Percentiles rank a stretch among this genome's conserved stretches.
Evolutionary conservation across 768 basidiomycete species (phyloP).

Genomic region (Porphyrellus cyaneotinctus): DNA sequence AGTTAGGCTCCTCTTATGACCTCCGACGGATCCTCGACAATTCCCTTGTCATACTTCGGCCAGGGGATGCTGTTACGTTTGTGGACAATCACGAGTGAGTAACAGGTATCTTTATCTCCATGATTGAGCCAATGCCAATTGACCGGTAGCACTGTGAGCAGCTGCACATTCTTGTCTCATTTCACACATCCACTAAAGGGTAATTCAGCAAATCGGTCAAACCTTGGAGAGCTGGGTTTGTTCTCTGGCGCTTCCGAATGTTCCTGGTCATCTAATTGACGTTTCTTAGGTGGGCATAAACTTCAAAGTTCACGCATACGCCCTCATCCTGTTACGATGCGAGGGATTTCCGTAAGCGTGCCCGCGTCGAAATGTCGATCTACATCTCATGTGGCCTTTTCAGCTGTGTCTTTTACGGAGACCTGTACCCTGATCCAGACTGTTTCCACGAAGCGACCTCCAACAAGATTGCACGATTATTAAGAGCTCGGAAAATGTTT

Average conservation of each 20-base stretch:
- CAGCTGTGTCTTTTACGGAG: constrained; percentile 87
- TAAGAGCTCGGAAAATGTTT: constrained; percentile 58
- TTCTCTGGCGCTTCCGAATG: not conserved
- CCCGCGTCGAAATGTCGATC: not conserved
- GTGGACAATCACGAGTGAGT: constrained; percentile 88
- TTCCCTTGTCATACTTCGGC: constrained; percentile 63
- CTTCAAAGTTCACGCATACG: constrained; percentile 82
- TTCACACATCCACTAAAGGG: not conserved
- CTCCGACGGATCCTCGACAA: constrained; percentile 68
- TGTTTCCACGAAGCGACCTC: constrained; percentile 56
- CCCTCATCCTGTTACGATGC: constrained; percentile 68
- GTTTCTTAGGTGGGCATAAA: constrained; percentile 51
- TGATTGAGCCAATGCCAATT: not conserved
- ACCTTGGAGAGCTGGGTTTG: constrained; percentile 80
- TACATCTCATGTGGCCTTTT: not conserved
- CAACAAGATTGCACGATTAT: constrained; percentile 48
- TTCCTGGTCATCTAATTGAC: not conserved
- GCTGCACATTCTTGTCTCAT: constrained; percentile 23
- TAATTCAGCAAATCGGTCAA: constrained; percentile 59
- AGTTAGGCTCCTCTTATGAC: constrained; percentile 63
- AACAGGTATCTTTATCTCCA: not conserved
- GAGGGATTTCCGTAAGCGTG: constrained; percentile 68
- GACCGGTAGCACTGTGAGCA: constrained; percentile 54
- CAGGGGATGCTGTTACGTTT: constrained; percentile 83
- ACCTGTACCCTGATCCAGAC: constrained; percentile 69